phyloP scores from a whole-genome alignment of 2,329 filamentous ascomycete genomes.

The Onygenales sp. region DNA sequence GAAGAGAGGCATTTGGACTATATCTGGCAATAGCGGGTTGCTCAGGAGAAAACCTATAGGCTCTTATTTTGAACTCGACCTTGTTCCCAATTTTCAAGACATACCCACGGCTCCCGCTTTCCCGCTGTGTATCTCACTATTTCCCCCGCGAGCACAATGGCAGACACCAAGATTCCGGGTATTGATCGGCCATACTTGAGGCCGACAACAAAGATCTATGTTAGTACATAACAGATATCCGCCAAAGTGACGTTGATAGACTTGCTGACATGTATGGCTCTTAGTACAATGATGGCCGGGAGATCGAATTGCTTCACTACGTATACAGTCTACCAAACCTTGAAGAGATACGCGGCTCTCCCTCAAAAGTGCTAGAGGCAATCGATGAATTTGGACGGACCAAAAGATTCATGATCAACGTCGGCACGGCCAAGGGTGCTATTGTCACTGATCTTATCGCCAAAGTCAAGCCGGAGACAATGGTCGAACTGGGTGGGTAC shows the following conservation, averaged over 20 bases:
- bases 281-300: conserved; percentile 60
- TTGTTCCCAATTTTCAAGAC: too few species aligned
- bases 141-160: not conserved
- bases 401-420: conserved; percentile 68
- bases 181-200: not conserved
- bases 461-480: conserved; percentile 54
- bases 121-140: too few species aligned
- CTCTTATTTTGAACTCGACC: too few species aligned
- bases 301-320: conserved; percentile 63
- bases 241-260: not conserved
- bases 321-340: conserved; percentile 54
- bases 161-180: not conserved
- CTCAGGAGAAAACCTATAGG: too few species aligned
- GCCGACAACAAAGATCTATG: not conserved
- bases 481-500: conserved; percentile 75
- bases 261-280: not conserved
- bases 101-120: too few species aligned
- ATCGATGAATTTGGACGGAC: conserved; percentile 62
- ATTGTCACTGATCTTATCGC: conserved; percentile 61
- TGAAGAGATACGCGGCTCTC: conserved; percentile 54
- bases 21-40: too few species aligned
- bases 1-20: too few species aligned
- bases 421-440: conserved; percentile 64
- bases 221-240: not conserved
- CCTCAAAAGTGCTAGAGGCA: conserved; percentile 52